Base-by-base conservation (phyloP, 2,329 filamentous ascomycete species). In the Venturia asperata region DNA sequence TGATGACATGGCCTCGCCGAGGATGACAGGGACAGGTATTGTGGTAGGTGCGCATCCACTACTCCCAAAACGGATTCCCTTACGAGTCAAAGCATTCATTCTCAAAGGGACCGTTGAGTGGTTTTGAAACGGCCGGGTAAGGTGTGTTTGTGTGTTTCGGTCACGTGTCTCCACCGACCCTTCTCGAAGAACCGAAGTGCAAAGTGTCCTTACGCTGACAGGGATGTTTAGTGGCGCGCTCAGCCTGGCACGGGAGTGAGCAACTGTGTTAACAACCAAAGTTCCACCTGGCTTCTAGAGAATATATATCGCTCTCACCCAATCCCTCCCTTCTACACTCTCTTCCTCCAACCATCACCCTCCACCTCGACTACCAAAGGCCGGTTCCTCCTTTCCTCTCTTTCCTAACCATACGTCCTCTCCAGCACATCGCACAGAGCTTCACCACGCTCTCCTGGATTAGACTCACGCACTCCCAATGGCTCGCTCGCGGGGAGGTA, bases 401-500 rank as follows among this genome's bases (percentile, higher is more conserved):
- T 37, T 37, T 7, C 30, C 4, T 37, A 1, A n/a, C n/a, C 52
- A n/a, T 58, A 37, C 30, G n/a, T 37, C 5, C 17, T n/a, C 52
- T 58, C 52, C 52, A 37, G 52, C 27, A 37, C 52, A 37, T 27
- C 27, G 5, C 11, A 52, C 7, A 39, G 34, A 61, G 34, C 39
- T 34, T 34, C 56, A 61, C 4, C 56, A 42, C 21, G 39, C 60
- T 42, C 60, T 45, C 42, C 42, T 61, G 60, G 60, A 61, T 11
- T 17, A n/a, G 5, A 61, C 11, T 5, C 34, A 41, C n/a, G n/a
- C 58, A 42, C 15, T 41, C 19, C 86, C 86, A 84, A 80, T 83
- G 73, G 79, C 82, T 74, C 78, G 81, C 75, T 87, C 86, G 75
- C 76, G 79, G 75, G 84, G 82, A 82, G 84, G 81, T 82, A 85